Base-by-base conservation (phyloP, 2,329 filamentous ascomycete genomes). In the Apiospora marii region DNA sequence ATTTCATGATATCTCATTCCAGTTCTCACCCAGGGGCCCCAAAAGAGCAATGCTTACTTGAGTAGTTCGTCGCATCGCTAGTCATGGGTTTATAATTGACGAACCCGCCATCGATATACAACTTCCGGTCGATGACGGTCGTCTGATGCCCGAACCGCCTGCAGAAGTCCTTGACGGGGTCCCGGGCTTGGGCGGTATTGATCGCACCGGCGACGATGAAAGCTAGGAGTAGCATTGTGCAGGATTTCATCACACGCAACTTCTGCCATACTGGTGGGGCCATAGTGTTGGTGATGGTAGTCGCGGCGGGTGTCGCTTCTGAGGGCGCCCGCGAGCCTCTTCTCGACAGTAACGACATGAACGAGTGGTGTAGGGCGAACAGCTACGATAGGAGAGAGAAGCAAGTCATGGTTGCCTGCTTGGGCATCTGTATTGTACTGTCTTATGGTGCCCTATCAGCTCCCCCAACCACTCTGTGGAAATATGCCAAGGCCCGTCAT, bases 41-140 rank as follows among this genome's bases (percentile, higher is more conserved):
- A 3, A 37, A 5, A 34, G n/a, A 12, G n/a, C 27, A 4, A 12
- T 41, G 6, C 87, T 71, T 82, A 91, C 89, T 91, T 27, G 89
- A 87, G 75, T 88, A 87, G 74, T 91, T 91, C 22, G 80, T 79
- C 0, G 84, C 82, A 75, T 86, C 85, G 58, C 84, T 80, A 2
- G 84, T 79, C 27, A 88, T 80, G 2, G 87, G 84, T 75, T 85
- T 87, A 81, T 87, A 91, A 76, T 89, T 87, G 41, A 91, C 78
- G 71, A 88, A 81, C 5, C 90, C 90, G 49, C 90, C 90, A 76
- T 92, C 90, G 70, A 92, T 89, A 78, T 90, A 92, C 27, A 92
- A 81, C 74, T 85, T 87, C 58, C 86, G 80, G 77, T 91, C 89
- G 67, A 92, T 84, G 13, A 91, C 83, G 8, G 90, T 85, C 10